Evolutionary conservation across 805 yeast genomes (phyloP).

Genomic region (Blastobotrys terrestris): DNA sequence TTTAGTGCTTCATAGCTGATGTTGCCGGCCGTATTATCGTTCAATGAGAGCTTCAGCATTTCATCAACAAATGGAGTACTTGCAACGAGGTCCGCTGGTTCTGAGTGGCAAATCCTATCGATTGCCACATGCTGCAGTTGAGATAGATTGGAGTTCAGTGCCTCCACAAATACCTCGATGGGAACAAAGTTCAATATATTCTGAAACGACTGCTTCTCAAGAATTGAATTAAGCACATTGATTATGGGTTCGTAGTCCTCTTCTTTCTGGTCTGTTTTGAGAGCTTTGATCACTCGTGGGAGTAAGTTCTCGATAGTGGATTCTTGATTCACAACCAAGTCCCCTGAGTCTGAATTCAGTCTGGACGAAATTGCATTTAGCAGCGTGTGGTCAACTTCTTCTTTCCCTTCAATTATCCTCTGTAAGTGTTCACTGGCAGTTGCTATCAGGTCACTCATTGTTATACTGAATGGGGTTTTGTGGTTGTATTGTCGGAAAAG

Average conservation of each 20-base stretch:
- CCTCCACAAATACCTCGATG: conserved; percentile 27
- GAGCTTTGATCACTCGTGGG: neutral
- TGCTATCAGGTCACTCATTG: neutral
- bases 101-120: conserved; percentile 24
- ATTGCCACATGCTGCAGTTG: conserved; percentile 26
- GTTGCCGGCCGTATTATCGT: conserved; percentile 20
- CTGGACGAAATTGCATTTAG: neutral
- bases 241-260: conserved; percentile 14
- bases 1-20: conserved; percentile 17
- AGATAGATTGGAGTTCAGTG: conserved; percentile 25
- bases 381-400: neutral
- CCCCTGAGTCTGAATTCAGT: neutral
- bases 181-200: conserved; percentile 23
- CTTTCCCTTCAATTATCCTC: neutral
- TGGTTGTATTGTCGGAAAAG: too few species aligned
- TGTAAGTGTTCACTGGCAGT: neutral
- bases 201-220: conserved; percentile 28
- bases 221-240: conserved; percentile 24
- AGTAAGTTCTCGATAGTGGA: neutral
- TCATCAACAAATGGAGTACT: conserved; percentile 27
- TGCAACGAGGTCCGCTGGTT: conserved; percentile 32
- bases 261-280: conserved; percentile 1
- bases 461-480: too few species aligned
- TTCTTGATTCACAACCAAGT: neutral
- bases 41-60: conserved; percentile 23